Base-by-base conservation (phyloP, 495 filamentous ascomycete species). In the Tuber indicum region DNA sequence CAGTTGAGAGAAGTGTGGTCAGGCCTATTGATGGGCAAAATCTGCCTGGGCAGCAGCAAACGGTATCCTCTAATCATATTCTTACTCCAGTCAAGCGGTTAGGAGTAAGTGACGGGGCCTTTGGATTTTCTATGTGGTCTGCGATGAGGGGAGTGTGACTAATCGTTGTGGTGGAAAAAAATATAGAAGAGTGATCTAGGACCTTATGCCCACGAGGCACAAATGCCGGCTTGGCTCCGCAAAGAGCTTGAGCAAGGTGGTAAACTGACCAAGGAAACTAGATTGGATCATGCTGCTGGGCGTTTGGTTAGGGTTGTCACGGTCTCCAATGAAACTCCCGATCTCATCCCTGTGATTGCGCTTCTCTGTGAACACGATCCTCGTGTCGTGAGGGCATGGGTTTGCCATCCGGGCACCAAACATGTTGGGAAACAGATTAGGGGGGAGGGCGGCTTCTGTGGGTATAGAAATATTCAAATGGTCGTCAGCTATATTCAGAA, bases 401-500 rank as follows among this genome's bases (percentile, higher is more conserved):
- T 97, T 44, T 98, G 96, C 84, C 89, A 93, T 78, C 88, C 92
- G 10, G 87, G 86, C 43, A 91, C 93, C 1, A 88, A 89, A 52
- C 94, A 98, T 82, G 88, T 99, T 26, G 91, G 91, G 71, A 97
- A 97, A 80, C 86, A 97, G 52, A 87, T 87, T 16, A 88, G 86
- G 49, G 94, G 97, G 84, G 89, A 87, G 87, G 92, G 94, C 47
- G 93, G 93, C 1, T 99, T 98, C 85, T 99, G 96, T 85, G 96
- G 96, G n/a, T 99, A 98, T 82, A 88, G 96, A 16, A 99, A 97
- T 84, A 97, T 98, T 62, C 96, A 99, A 81, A 97, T 97, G 93
- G 82, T 97, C 76, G 86, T 91, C 26, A 94, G 94, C 4, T 95
- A 92, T 83, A 88, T 98, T 47, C 87, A 89, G 72, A 87, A 87